phyloP scores from a whole-genome alignment of 2,329 filamentous ascomycete species.

The Pseudomassariella vexata region DNA sequence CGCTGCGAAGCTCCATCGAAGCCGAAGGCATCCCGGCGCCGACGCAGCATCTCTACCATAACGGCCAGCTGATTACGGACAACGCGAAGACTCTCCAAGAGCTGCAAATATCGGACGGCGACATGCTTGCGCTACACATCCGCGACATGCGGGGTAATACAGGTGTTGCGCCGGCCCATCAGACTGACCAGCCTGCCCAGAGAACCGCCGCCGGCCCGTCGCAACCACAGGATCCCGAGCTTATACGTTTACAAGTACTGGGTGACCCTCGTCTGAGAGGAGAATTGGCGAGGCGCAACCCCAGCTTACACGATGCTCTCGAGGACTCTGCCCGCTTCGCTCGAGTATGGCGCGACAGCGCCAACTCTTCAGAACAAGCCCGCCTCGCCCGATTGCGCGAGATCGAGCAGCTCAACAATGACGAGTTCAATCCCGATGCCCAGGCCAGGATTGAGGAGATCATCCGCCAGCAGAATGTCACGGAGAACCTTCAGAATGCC shows the following conservation, averaged over 20 bases:
- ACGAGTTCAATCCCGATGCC: conserved; percentile 89
- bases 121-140: conserved; percentile 88
- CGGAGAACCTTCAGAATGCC: conserved; percentile 92
- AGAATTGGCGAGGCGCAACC: conserved; percentile 66
- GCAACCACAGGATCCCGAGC: conserved; percentile 64
- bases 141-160: conserved; percentile 49
- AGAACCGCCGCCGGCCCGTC: too few relatives aligned
- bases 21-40: conserved; percentile 69
- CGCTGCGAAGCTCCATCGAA: conserved; percentile 83
- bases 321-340: conserved; percentile 74
- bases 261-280: conserved; percentile 69
- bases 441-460: conserved; percentile 94
- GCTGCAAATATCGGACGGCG: conserved; percentile 76
- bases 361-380: conserved; percentile 64
- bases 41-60: conserved; percentile 83
- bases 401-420: conserved; percentile 81
- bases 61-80: conserved; percentile 74
- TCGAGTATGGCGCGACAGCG: conserved; percentile 62
- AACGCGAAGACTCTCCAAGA: conserved; percentile 77
- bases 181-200: conserved; percentile 25
- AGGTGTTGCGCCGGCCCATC: conserved; percentile 28
- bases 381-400: conserved; percentile 75
- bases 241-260: conserved; percentile 75
- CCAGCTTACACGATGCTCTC: conserved; percentile 69
- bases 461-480: conserved; percentile 88